phyloP scores from a whole-genome alignment of 768 basidiomycete genomes.

The Podaxis sp. region DNA sequence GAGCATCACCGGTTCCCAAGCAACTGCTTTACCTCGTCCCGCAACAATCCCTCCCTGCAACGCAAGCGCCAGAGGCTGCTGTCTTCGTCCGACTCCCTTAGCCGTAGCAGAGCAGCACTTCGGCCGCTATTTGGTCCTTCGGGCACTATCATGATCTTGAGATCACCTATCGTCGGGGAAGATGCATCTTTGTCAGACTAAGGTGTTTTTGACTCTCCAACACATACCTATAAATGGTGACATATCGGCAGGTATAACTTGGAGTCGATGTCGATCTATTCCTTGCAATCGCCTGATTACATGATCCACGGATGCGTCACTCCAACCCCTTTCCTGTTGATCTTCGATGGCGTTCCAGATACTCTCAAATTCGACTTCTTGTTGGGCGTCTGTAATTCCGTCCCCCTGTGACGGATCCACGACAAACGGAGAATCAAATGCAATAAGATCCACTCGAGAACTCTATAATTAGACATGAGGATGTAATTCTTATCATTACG shows the following conservation, averaged over 20 bases:
- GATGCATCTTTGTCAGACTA: conserved; percentile 17
- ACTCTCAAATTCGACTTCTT: conserved; percentile 46
- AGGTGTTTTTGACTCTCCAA: neutral
- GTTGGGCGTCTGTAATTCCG: conserved; percentile 17
- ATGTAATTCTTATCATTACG: neutral
- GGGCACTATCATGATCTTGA: conserved; percentile 54
- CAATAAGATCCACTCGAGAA: conserved; percentile 59
- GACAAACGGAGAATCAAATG: conserved; percentile 71
- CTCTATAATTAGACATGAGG: conserved; percentile 22
- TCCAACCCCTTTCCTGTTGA: conserved; percentile 65
- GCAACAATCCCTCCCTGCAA: conserved; percentile 44
- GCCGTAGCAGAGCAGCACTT: conserved; percentile 44
- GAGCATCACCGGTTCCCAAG: conserved; percentile 22
- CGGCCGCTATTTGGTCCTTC: conserved; percentile 18
- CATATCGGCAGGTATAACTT: conserved; percentile 52
- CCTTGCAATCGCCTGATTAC: conserved; percentile 56
- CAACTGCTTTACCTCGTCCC: conserved; percentile 43
- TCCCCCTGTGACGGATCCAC: conserved; percentile 36
- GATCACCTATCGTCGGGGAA: conserved; percentile 48
- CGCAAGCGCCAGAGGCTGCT: conserved; percentile 74
- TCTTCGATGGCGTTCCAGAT: conserved; percentile 57
- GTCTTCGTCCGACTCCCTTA: conserved; percentile 66
- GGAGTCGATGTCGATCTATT: conserved; percentile 39
- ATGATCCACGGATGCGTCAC: conserved; percentile 51
- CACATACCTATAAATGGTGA: conserved; percentile 61